Evolutionary conservation across 225 moss, liverwort and hornwort species (phyloP).

Genomic region (Polytrichum formosum): DNA sequence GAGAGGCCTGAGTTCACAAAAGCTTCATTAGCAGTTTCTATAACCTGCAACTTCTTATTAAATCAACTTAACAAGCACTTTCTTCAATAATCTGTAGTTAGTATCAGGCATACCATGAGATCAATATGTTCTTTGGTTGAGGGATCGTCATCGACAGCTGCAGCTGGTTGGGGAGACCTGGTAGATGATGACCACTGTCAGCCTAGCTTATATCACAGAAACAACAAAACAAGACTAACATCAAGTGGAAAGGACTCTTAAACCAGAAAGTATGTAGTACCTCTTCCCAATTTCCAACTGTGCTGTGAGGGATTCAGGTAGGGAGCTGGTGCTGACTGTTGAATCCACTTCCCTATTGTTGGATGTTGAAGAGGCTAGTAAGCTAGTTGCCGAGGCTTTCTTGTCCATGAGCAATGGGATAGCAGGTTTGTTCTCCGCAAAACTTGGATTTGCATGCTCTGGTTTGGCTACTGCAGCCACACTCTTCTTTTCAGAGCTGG

Average conservation of each 20-base stretch:
- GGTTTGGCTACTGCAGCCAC: constrained; percentile 11
- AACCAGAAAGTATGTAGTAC: constrained; percentile 13
- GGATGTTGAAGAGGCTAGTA: constrained; percentile 3
- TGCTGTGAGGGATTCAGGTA: constrained; percentile 16
- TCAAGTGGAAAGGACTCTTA: too few relatives aligned
- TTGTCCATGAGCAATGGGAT: constrained; percentile 36
- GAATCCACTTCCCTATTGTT: constrained; percentile 19
- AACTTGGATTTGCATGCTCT: constrained; percentile 26
- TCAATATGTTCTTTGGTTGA: constrained; percentile 55
- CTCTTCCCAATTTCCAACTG: constrained; percentile 62
- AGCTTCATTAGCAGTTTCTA: too few relatives aligned
- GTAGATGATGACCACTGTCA: not conserved
- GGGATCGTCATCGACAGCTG: constrained; percentile 25
- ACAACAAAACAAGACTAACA: too few relatives aligned
- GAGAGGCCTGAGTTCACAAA: constrained; percentile 38
- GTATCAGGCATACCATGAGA: constrained; percentile 56
- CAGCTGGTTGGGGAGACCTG: constrained; percentile 45
- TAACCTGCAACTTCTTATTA: too few relatives aligned
- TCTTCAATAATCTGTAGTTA: too few relatives aligned
- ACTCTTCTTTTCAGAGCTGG: constrained; percentile 34
- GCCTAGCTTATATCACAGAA: not conserved
- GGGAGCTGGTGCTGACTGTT: constrained; percentile 10
- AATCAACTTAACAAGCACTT: too few relatives aligned
- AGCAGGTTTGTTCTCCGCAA: constrained; percentile 32
- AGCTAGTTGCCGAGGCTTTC: constrained; percentile 16